phyloP scores from a whole-genome alignment of 2,329 filamentous ascomycete species.

The Aspergillus ibericus region DNA sequence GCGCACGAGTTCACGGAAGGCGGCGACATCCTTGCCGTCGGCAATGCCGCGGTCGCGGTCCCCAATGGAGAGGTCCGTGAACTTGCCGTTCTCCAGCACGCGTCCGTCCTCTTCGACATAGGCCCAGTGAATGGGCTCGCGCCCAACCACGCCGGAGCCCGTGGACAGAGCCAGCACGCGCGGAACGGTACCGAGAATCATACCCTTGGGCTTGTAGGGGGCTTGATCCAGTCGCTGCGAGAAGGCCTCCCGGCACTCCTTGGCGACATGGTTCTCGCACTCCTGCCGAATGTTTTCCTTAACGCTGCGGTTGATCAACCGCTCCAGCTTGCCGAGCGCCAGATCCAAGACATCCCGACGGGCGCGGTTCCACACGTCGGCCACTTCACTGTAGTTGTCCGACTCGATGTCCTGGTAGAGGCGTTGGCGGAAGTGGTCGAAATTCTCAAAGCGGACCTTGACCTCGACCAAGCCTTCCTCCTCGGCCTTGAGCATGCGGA shows the following conservation, averaged over 20 bases:
- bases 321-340: conserved; percentile 78
- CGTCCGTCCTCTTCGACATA: conserved; percentile 92
- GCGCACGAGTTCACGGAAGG: conserved; percentile 76
- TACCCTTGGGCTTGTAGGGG: conserved; percentile 90
- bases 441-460: conserved; percentile 72
- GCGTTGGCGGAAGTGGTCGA: conserved; percentile 71
- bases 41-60: conserved; percentile 66
- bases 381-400: conserved; percentile 91
- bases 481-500: conserved; percentile 97
- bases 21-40: conserved; percentile 64
- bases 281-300: conserved; percentile 93
- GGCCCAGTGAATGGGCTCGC: conserved; percentile 82
- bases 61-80: conserved; percentile 70
- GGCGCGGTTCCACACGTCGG: conserved; percentile 91
- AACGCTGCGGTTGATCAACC: conserved; percentile 82
- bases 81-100: conserved; percentile 84
- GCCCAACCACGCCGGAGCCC: conserved; percentile 71
- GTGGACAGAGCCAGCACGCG: conserved; percentile 85
- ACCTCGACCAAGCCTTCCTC: conserved; percentile 91
- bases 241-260: conserved; percentile 83
- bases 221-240: conserved; percentile 89
- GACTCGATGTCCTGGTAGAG: conserved; percentile 84
- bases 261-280: conserved; percentile 90
- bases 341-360: conserved; percentile 80
- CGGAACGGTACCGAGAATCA: conserved; percentile 83